Evolutionary conservation across 2,329 filamentous ascomycete species (phyloP), one percentile per base, ranked within the genome.

Genomic region (Fusarium sp.): DNA sequence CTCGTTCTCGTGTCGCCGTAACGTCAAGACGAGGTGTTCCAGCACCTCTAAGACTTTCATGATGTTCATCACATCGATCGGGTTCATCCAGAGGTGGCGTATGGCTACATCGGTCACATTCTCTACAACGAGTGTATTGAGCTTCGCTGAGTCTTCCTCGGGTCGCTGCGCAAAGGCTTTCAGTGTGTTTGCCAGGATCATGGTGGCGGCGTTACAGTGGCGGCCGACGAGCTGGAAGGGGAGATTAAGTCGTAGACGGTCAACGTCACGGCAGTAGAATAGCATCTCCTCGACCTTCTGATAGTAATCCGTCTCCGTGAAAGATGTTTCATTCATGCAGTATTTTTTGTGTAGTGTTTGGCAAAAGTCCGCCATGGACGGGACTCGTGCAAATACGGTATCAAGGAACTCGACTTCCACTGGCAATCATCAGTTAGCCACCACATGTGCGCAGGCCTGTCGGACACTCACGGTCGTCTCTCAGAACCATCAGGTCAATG

Each of bases 101-200:
- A 88, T 77, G 23, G 86, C 83, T 13, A 83, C 81, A 67, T 88
- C 86, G 11, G 84, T 85, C 56, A 88, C 79, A 57, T 87, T 86
- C 67, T 88, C 87, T 6, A 89, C 70, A 2, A 88, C 86, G 43
- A 89, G 77, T 0, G 84, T 84, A 71, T 84, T 82, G 8, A 89
- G 80, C 6, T 77, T 63, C 37, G 79, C 79, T 13, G 84, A 83
- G 58, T 83, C 82, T 61, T 86, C 86, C 62, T 86, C 83, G 3
- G 83, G 81, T 11, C 87, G 82, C 35, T 80, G 78, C 6, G 83
- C 83, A 57, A 88, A 80, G 7, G 85, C 85, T 68, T 86, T 86
- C 64, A 89, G 79, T 7, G 85, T 87, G 63, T 87, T 88, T 58
- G 86, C 86, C 21, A 89, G 79, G n/a, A 88, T 83, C 72, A 86